Base-by-base conservation (phyloP, 2,329 filamentous ascomycete genomes). In the Talaromyces sp. region DNA sequence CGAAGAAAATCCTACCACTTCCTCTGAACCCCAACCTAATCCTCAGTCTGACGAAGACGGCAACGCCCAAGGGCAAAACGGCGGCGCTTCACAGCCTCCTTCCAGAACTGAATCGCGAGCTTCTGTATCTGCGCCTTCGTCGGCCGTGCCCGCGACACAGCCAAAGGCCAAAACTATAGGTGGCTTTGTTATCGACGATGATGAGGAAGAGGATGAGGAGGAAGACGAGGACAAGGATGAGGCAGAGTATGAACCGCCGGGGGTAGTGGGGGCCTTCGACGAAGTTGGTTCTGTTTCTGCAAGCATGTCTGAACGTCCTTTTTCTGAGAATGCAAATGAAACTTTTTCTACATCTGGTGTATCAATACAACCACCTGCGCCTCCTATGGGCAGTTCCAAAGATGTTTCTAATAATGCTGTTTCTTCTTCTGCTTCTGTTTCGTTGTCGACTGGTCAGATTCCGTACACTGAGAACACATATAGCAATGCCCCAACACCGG, bases 111-210 rank as follows among this genome's bases (percentile, higher is more conserved):
- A 76, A 65, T 72, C 75, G 64, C 70, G 70, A 66, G 66, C 66
- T 58, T 71, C 73, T 44, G 68, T 72, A 62, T 69, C 74, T 62
- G 65, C 67, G 59, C 66, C 69, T 65, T 64, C 67, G 49, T 57
- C 69, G 59, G 69, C 70, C 60, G 74, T 77, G 58, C 64, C 69
- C 67, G 68, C 17, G 19, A 47, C 66, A 61, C 72, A 73, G 58
- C 68, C 71, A 66, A 79, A 81, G 71, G 76, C 81, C 69, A 81
- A 79, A 69, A 84, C 80, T 64, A 81, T 83, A 70, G 84, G 83
- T 72, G 85, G 84, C 67, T 86, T 87, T 79, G 82, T 85, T 75
- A 81, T 84, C 72, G 85, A 87, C 73, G 82, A 85, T 70, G 80
- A 81, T 68, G 80, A 85, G 69, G 80, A 81, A 68, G 80, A 81